Percentiles rank a stretch among this genome's conserved stretches.
Evolutionary conservation across 208 protist species (phyloP).

Genomic region (Borovskyia barvae): DNA sequence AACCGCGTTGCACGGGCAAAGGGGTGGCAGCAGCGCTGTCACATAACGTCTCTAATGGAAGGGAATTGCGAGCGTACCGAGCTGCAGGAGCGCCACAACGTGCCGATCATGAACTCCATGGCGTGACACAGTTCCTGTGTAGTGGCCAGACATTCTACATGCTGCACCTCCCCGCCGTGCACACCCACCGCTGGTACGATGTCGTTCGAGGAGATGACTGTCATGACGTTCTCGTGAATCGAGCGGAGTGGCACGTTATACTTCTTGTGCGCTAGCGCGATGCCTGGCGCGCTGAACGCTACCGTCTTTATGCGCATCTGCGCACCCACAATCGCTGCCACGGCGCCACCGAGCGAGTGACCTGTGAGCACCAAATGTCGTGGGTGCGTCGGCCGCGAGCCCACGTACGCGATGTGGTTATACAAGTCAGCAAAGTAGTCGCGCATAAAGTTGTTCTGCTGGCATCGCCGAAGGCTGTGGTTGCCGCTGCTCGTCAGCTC

Average conservation of each 20-base stretch:
- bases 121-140: slow-evolving; percentile 78
- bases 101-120: slow-evolving; percentile 73
- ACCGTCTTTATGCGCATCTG: slow-evolving; percentile 66
- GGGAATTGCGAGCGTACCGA: slow-evolving; percentile 52
- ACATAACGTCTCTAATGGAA: slow-evolving; percentile 52
- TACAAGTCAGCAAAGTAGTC: slow-evolving; percentile 78
- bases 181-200: slow-evolving; percentile 67
- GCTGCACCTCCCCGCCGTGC: slow-evolving; percentile 69
- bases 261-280: slow-evolving; percentile 52
- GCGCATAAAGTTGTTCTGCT: slow-evolving; percentile 71
- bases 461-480: slow-evolving; percentile 48
- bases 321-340: slow-evolving; percentile 69
- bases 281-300: slow-evolving; percentile 66
- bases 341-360: slow-evolving; percentile 76
- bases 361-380: slow-evolving; percentile 67
- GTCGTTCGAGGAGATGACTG: slow-evolving; percentile 68
- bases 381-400: slow-evolving; percentile 21
- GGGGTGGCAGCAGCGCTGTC: background rate
- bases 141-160: slow-evolving; percentile 64
- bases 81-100: slow-evolving; percentile 71
- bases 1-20: background rate
- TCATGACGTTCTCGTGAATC: slow-evolving; percentile 56
- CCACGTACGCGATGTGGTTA: slow-evolving; percentile 70
- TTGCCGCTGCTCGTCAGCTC: slow-evolving; percentile 29
- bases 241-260: slow-evolving; percentile 39